These are phyloP conservation scores for Escallonia rubra DNA, from an alignment of 129 eudicot species.

Conservation along the genomic window DNA sequence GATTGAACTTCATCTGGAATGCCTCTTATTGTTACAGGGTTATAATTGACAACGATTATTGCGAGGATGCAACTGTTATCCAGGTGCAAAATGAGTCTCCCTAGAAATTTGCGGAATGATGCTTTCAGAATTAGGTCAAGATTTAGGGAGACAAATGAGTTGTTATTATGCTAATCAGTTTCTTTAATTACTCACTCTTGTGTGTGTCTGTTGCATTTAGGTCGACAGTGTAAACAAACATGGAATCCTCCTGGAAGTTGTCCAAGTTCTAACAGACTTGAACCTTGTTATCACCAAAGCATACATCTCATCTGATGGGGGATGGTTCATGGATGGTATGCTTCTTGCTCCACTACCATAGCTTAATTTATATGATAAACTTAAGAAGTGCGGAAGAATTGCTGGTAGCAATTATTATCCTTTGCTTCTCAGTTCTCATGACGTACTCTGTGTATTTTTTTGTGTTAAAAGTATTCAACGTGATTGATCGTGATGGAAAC, in stretches of 20 bases:
- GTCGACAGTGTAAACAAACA: slow-evolving; percentile 93
- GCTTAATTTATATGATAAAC: not conserved
- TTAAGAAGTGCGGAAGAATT: not conserved
- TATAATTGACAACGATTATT: slow-evolving; percentile 66
- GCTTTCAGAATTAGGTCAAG: not conserved
- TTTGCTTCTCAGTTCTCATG: not conserved
- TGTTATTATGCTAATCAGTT: not conserved
- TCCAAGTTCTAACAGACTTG: slow-evolving; percentile 84
- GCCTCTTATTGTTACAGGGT: slow-evolving; percentile 55
- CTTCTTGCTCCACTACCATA: not conserved
- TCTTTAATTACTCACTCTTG: not conserved
- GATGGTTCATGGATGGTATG: slow-evolving; percentile 98
- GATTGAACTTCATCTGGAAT: not conserved
- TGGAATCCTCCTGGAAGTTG: slow-evolving; percentile 88
- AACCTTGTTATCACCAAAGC: slow-evolving; percentile 79
- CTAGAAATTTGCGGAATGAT: not conserved
- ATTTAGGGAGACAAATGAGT: not conserved
- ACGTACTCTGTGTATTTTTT: not conserved
- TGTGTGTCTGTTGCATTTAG: slow-evolving; percentile 21
- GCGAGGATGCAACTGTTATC: slow-evolving; percentile 74
- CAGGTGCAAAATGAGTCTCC: slow-evolving; percentile 43
- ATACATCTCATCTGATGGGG: slow-evolving; percentile 89
- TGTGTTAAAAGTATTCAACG: slow-evolving; percentile 63
- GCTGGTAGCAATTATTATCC: no score
- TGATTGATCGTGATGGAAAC: slow-evolving; percentile 55